Evolutionary conservation across 768 basidiomycete species (phyloP).

Genomic region (Lactarius pseudohatsudake): DNA sequence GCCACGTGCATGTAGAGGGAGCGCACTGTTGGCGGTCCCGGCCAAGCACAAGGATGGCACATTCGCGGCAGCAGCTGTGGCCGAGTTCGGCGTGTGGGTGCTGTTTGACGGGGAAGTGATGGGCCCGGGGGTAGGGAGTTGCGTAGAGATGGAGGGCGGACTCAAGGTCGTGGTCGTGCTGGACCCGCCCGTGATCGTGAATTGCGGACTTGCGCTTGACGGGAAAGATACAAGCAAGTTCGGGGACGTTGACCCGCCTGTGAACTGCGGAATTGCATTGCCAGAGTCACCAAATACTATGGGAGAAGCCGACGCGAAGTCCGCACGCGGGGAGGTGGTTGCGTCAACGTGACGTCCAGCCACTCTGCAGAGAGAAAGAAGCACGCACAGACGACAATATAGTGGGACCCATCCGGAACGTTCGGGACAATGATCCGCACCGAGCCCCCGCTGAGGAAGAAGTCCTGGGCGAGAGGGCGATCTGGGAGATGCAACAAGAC

Average conservation of each 20-base stretch:
- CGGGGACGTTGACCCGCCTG: too few relatives aligned
- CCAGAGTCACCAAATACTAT: slow-evolving; percentile 53
- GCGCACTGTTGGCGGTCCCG: neutral
- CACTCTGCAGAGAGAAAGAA: neutral
- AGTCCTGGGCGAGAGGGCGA: slow-evolving; percentile 38
- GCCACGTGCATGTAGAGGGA: neutral
- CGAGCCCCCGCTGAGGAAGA: slow-evolving; percentile 40
- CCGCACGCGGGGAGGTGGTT: neutral
- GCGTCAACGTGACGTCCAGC: neutral
- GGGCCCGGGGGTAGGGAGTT: neutral
- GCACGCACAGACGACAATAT: slow-evolving; percentile 46
- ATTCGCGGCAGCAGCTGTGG: neutral
- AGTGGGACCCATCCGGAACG: slow-evolving; percentile 36
- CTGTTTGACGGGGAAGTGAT: neutral
- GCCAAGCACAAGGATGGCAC: neutral
- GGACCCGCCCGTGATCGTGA: slow-evolving; percentile 35
- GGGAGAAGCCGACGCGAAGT: neutral
- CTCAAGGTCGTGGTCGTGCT: neutral
- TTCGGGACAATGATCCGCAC: slow-evolving; percentile 41
- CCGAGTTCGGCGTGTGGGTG: neutral
- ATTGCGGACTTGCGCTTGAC: slow-evolving; percentile 35
- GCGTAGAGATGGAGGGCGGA: neutral
- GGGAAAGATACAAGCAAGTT: too few relatives aligned
- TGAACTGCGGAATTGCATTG: slow-evolving; percentile 30
- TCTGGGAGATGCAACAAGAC: slow-evolving; percentile 29